These are phyloP conservation scores for Aspergillus ellipticus DNA, from an alignment of 495 filamentous ascomycete genomes.

Conservation along the genomic window DNA sequence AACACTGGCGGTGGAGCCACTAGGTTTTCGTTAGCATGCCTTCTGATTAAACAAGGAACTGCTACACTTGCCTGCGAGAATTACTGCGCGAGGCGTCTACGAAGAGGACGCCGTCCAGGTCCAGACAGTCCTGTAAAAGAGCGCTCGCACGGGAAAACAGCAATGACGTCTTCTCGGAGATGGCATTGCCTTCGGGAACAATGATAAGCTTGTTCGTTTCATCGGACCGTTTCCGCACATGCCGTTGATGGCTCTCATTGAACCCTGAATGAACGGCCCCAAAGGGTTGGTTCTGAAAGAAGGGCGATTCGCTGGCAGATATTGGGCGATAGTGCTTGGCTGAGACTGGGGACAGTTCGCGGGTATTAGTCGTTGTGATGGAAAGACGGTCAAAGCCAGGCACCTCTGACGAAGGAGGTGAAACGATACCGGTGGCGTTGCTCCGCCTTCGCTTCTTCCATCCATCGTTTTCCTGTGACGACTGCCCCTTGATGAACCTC, in stretches of 20 bases:
- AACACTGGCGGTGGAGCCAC: conserved; percentile 9
- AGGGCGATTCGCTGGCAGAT: neutral
- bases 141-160: conserved; percentile 28
- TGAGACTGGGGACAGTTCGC: neutral
- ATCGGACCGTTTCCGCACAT: conserved; percentile 12
- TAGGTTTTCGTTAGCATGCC: neutral
- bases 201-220: conserved; percentile 10
- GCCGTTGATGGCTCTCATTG: conserved; percentile 8
- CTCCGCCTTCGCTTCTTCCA: neutral
- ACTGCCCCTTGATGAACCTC: conserved; percentile 16
- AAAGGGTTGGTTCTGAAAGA: neutral
- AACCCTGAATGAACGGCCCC: neutral
- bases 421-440: neutral
- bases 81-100: conserved; percentile 24
- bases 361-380: neutral
- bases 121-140: conserved; percentile 27
- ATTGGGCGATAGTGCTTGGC: neutral
- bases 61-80: conserved; percentile 16
- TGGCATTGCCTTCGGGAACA: conserved; percentile 4
- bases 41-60: neutral
- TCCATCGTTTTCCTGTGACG: neutral
- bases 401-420: conserved; percentile 5
- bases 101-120: conserved; percentile 35
- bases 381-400: conserved; percentile 4
- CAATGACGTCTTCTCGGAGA: conserved; percentile 3